Base-by-base conservation (phyloP, 1,284 basidiomycete species). In the Sporisorium reilianum region DNA sequence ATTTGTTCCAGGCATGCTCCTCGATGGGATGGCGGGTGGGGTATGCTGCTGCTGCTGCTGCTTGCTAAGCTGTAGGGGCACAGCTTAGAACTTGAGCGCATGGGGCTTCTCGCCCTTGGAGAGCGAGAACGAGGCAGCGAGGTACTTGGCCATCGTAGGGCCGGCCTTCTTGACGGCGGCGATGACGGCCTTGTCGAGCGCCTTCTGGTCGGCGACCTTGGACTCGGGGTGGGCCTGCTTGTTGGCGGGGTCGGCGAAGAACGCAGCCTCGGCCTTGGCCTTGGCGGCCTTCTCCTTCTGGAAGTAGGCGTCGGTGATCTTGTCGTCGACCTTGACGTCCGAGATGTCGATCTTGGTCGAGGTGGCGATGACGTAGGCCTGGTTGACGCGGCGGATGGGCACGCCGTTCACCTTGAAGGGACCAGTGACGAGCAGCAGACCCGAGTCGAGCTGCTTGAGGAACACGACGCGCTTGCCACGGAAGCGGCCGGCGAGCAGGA, bases 381-480 rank as follows among this genome's bases (percentile, higher is more conserved):
- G 96, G 89, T 96, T 97, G 76, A 99, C 95, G 86, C 97, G 91
- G 86, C 96, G 91, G 85, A 99, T 89, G 81, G 97, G 97, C 48
- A 99, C 97, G 87, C 97, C 97, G 88, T 99, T 99, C 86, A 99
- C 85, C 90, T 96, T 97, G 91, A 91, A 98, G 63, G 97, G 97
- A 70, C 97, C 97, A 55, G 95, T 96, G 84, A 99, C 94, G 86
- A 99, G 89, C 83, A 99, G 88, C 81, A 99, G 88, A 75, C 96
- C 96, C 78, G 92, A 94, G 82, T 90, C 90, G 86, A 99, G 88
- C 89, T 97, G 95, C 90, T 97, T 97, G 87, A 99, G 89, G 88
- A 95, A 97, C 64, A 99, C 95, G 78, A 99, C 97, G 56, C 97
- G 91, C 90, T 98, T 98, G 80, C 97, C 97, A 80, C 93, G 89